A percentile compares a stretch with the other conserved stretches of the same genome.
Conservation (phyloP, 345 rosid genomes). For the Rhodomyrtus tomentosa region DNA sequence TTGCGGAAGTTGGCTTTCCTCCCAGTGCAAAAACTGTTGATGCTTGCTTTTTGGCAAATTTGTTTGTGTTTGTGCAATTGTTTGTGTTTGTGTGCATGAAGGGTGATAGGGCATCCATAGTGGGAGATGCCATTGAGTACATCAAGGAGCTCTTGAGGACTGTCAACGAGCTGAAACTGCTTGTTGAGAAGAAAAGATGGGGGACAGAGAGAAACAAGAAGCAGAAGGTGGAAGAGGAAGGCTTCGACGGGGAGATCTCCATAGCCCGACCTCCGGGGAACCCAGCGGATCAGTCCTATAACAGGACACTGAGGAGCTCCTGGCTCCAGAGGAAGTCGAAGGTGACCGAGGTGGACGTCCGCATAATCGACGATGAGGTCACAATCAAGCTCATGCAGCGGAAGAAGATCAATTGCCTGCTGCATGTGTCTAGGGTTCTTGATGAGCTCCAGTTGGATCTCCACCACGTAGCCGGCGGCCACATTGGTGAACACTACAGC, state of each 20-base stretch:
- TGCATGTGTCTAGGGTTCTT: slow-evolving; percentile 58
- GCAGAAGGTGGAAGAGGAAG: slow-evolving; percentile 31
- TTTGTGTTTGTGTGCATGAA: slow-evolving; percentile 1
- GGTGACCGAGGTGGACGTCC: slow-evolving; percentile 78
- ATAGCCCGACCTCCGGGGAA: slow-evolving; percentile 17
- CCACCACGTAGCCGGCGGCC: slow-evolving; percentile 86
- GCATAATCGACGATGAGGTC: slow-evolving; percentile 75
- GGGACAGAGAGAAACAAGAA: slow-evolving; percentile 40
- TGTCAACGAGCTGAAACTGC: slow-evolving; percentile 61
- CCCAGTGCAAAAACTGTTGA: background rate
- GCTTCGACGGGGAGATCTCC: slow-evolving; percentile 30
- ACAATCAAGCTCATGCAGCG: slow-evolving; percentile 74
- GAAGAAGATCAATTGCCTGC: slow-evolving; percentile 73
- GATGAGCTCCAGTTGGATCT: slow-evolving; percentile 77
- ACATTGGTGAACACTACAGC: slow-evolving; percentile 68
- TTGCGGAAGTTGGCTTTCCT: background rate
- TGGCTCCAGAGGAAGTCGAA: slow-evolving; percentile 88
- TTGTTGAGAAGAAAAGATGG: slow-evolving; percentile 67
- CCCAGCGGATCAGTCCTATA: slow-evolving; percentile 30
- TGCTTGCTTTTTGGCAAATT: background rate
- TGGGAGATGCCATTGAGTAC: slow-evolving; percentile 72
- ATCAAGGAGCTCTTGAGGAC: slow-evolving; percentile 62
- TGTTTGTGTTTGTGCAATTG: background rate
- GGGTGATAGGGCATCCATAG: slow-evolving; percentile 77
- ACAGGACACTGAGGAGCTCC: slow-evolving; percentile 53